These are phyloP conservation scores for Entophlyctis luteolus DNA, from an alignment of 192 early-diverging fungal species.

Conservation along the genomic window DNA sequence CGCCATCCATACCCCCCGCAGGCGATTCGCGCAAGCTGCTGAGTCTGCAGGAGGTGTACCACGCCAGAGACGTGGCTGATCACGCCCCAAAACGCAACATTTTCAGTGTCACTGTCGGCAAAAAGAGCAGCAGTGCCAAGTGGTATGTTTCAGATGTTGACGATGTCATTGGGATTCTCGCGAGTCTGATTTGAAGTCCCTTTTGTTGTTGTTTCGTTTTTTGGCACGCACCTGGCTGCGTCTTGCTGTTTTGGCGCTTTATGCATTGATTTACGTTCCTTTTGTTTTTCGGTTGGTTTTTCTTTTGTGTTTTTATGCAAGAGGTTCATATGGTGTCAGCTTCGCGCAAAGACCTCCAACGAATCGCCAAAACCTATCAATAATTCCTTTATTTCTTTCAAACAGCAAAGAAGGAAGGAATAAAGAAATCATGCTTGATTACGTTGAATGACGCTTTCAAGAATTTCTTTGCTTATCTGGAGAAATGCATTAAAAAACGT, in stretches of 20 bases:
- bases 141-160: conserved; percentile 37
- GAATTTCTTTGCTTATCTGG: neutral
- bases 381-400: neutral
- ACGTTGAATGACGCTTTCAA: neutral
- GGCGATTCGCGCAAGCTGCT: no score
- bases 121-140: conserved; percentile 43
- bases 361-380: neutral
- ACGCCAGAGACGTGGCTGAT: no score
- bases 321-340: neutral
- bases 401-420: no score
- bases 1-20: no score
- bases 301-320: neutral
- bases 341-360: neutral
- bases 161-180: conserved; percentile 38
- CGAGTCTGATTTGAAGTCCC: neutral
- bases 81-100: no score
- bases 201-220: neutral
- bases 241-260: neutral
- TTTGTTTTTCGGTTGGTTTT: neutral
- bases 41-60: no score
- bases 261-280: neutral
- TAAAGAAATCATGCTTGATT: no score
- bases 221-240: neutral
- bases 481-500: neutral
- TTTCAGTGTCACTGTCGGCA: conserved; percentile 44